Base-by-base conservation (phyloP, 2,329 filamentous ascomycete species). In the Microdochium trichocladiopsis region DNA sequence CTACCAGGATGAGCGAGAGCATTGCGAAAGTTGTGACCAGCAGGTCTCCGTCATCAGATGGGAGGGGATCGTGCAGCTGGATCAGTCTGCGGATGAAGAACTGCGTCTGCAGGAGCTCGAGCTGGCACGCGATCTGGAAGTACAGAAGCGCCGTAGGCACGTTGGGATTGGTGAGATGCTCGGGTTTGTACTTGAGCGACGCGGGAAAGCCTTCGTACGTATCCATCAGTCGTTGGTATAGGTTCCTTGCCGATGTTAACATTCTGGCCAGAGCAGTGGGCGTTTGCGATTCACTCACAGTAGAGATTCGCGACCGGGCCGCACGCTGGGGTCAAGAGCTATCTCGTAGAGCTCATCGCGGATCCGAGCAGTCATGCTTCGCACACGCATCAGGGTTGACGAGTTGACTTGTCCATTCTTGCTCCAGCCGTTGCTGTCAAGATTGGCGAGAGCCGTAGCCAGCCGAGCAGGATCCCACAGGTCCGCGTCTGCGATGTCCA, bases 341-440 rank as follows among this genome's bases (percentile, higher is more conserved):
- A 83, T 67, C 56, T 84, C 81, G 1, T 84, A 65, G 3, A 83
- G 73, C 51, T 83, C 79, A 53, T 83, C 79, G 2, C 75, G 69
- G 14, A 82, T 69, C 1, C 69, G 61, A 2, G 74, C 72, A 50
- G 80, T 69, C 16, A 71, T 68, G 1, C 70, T 69, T 47, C 74
- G 73, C 0, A 76, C 72, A 24, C 80, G 68, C 0, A 68, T 58
- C 51, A 74, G 70, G 0, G 78, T 81, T 0, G 70, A 67, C 0
- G 73, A 60, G 21, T 73, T 66, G 0, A 80, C 57, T 0, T 64
- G 60, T 0, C 74, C 75, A 1, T 67, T 59, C 0, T 68, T 72
- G 33, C 78, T 80, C 77, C 79, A 83, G 0, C 80, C 80, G 36
- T 74, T 53, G 82, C 78, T 0, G n/a, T 23, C 41, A 18, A 45